Conservation (phyloP, 2,329 filamentous ascomycete species). For the Calonectria leucothoes region DNA sequence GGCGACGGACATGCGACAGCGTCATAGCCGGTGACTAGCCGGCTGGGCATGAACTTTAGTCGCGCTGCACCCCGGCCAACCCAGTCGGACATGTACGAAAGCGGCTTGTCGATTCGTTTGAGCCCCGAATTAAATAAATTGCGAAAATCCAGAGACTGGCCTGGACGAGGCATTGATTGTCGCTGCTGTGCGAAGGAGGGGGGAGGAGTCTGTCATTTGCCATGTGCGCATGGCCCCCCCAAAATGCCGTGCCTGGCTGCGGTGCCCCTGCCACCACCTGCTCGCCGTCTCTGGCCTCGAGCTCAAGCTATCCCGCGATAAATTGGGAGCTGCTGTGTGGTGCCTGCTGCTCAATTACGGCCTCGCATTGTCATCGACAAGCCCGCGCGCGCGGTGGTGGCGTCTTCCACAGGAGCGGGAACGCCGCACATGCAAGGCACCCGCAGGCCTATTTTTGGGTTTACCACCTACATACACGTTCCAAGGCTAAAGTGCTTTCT, state of each 20-base stretch:
- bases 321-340: too few relatives aligned
- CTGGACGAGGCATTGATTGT: constrained; percentile 5
- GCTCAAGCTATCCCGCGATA: neutral
- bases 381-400: constrained; percentile 27
- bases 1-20: constrained; percentile 28
- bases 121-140: constrained; percentile 17
- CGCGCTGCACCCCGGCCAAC: neutral
- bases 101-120: constrained; percentile 15
- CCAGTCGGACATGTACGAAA: neutral
- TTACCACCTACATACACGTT: neutral
- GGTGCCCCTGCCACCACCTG: neutral
- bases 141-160: constrained; percentile 1
- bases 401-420: constrained; percentile 25
- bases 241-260: neutral
- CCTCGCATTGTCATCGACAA: constrained; percentile 2
- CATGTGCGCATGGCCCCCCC: neutral
- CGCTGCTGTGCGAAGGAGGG: neutral
- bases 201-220: neutral
- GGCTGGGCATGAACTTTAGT: constrained; percentile 21
- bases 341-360: neutral
- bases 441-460: constrained; percentile 35
- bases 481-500: neutral
- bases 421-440: constrained; percentile 16
- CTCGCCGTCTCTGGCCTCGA: neutral
- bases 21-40: constrained; percentile 28